Conservation (phyloP, 768 basidiomycete genomes). For the Sistotremastrum niveocremeum region DNA sequence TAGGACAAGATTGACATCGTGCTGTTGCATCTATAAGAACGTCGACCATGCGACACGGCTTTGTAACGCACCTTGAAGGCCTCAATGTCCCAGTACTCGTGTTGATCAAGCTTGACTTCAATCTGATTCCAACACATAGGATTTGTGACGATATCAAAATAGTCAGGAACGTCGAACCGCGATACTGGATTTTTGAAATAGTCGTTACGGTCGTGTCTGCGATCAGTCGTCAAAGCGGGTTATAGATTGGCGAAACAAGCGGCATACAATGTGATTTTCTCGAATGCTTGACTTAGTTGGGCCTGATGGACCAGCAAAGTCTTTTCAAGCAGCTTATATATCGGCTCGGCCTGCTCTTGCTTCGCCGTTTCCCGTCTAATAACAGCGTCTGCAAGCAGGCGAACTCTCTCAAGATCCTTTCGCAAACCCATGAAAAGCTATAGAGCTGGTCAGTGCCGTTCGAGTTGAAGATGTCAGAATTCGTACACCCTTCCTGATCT, state of each 20-base stretch:
- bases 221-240: slow-evolving; percentile 4
- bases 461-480: not conserved
- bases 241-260: not conserved
- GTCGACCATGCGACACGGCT: not conserved
- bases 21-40: slow-evolving; percentile 23
- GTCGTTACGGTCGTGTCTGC: slow-evolving; percentile 57
- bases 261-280: slow-evolving; percentile 56
- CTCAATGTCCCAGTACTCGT: slow-evolving; percentile 69
- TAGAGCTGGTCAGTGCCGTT: slow-evolving; percentile 18
- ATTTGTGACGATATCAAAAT: slow-evolving; percentile 69
- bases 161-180: slow-evolving; percentile 70
- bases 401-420: slow-evolving; percentile 64
- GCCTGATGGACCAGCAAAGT: slow-evolving; percentile 56
- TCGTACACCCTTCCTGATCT: slow-evolving; percentile 67
- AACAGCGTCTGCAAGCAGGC: slow-evolving; percentile 48
- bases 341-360: slow-evolving; percentile 46
- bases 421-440: slow-evolving; percentile 50
- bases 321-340: slow-evolving; percentile 50
- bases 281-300: slow-evolving; percentile 48
- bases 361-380: slow-evolving; percentile 77
- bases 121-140: slow-evolving; percentile 89
- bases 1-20: slow-evolving; percentile 73
- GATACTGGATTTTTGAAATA: slow-evolving; percentile 79
- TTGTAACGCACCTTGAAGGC: slow-evolving; percentile 46
- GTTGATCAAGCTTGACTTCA: slow-evolving; percentile 64